phyloP scores from a whole-genome alignment of 2,329 filamentous ascomycete species.

The Penicillium sp. region DNA sequence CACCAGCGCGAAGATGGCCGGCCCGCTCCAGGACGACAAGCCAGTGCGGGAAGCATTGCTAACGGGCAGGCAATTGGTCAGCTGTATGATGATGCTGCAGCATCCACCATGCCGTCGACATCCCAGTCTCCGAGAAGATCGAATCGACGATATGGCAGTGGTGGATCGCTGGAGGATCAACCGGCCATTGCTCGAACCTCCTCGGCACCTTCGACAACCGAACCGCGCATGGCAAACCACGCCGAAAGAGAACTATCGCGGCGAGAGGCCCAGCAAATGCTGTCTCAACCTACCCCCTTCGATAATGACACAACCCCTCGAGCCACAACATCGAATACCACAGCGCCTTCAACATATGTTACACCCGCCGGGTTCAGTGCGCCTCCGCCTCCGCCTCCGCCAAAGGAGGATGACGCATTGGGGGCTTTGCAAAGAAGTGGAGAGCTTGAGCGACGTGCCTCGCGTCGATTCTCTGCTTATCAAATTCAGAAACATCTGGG shows the following conservation, averaged over 20 bases:
- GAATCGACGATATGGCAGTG: slow-evolving; percentile 41
- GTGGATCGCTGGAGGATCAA: slow-evolving; percentile 40
- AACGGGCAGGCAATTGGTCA: slow-evolving; percentile 50
- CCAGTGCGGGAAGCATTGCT: slow-evolving; percentile 49
- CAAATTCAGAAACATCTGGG: slow-evolving; percentile 95
- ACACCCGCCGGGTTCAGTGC: slow-evolving; percentile 43
- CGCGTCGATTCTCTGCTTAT: slow-evolving; percentile 90
- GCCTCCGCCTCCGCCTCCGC: slow-evolving; percentile 75
- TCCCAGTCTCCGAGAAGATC: slow-evolving; percentile 37
- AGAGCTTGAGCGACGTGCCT: slow-evolving; percentile 87
- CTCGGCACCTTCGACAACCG: slow-evolving; percentile 28
- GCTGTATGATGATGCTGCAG: slow-evolving; percentile 43
- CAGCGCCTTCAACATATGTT: slow-evolving; percentile 26
- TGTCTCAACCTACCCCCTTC: slow-evolving; percentile 66
- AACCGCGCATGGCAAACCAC: slow-evolving; percentile 32
- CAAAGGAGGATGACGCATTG: slow-evolving; percentile 83
- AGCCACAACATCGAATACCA: slow-evolving; percentile 21
- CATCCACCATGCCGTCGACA: slow-evolving; percentile 22
- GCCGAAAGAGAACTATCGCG: slow-evolving; percentile 43
- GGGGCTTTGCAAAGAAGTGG: slow-evolving; percentile 88
- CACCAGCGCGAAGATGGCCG: slow-evolving; percentile 52
- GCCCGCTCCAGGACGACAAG: slow-evolving; percentile 40
- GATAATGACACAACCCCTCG: slow-evolving; percentile 52
- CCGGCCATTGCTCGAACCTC: slow-evolving; percentile 29
- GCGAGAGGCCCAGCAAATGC: slow-evolving; percentile 40